Evolutionary conservation across 75 land plant genomes (phyloP).

Genomic region (Picea glauca): DNA sequence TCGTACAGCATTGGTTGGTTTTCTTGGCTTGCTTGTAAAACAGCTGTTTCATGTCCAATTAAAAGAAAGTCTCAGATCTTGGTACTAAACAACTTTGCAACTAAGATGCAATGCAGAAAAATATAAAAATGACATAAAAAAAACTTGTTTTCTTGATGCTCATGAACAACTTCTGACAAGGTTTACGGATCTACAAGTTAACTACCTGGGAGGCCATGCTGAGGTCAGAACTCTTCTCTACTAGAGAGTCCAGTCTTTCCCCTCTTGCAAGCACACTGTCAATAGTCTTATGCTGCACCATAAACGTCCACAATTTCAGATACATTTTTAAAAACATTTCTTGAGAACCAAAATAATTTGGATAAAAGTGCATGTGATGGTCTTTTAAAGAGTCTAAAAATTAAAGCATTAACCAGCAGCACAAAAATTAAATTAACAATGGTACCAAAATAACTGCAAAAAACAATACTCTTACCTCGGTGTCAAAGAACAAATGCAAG

Average conservation of each 20-base stretch:
- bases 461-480: too few relatives aligned
- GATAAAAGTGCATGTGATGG: too few relatives aligned
- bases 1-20: conserved; percentile 86
- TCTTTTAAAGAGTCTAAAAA: too few relatives aligned
- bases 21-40: conserved; percentile 99
- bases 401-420: too few relatives aligned
- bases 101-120: neutral
- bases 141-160: neutral
- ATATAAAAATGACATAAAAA: neutral
- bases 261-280: conserved; percentile 93
- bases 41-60: conserved; percentile 48
- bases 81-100: neutral
- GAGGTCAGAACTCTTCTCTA: conserved; percentile 90
- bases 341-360: too few relatives aligned
- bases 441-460: too few relatives aligned
- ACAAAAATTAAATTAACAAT: too few relatives aligned
- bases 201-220: conserved; percentile 91
- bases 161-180: neutral
- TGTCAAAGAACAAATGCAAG: too few relatives aligned
- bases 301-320: neutral
- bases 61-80: conserved; percentile 4
- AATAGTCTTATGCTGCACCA: conserved; percentile 88
- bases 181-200: neutral
- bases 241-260: conserved; percentile 83
- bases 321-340: neutral